Base-by-base conservation (phyloP, 306 rosid species). In the Trifolium dubium region DNA sequence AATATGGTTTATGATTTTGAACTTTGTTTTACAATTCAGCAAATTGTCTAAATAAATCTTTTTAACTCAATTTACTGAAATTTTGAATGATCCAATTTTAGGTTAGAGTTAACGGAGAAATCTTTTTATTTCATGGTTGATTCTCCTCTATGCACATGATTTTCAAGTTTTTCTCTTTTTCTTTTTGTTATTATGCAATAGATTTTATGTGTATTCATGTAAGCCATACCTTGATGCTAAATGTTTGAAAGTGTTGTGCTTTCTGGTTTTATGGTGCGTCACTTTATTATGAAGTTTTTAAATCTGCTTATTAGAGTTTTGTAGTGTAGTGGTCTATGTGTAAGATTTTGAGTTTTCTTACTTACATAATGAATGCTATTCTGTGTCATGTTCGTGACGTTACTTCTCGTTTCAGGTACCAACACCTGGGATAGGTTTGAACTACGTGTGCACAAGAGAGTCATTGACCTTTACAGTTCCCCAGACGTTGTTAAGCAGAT, bases 341-440 rank as follows among this genome's bases (percentile, higher is more conserved):
- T 23, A 23, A 23, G 1, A 23, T 23, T 23, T 1, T 59, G 19
- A 13, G 13, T 31, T 7, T 60, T 30, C 19, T 31, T 32, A 0
- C 8, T 31, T 4, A n/a, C n/a, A n/a, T n/a, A 29, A 6, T 11
- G 63, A 60, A 60, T 13, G 12, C 13, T 60, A 8, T 3, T 18
- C 2, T 54, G 14, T 10, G 12, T 54, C 18, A 5, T 8, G 64
- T 13, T 67, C 2, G 34, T 43, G 51, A 13, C 5, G 2, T 41
- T 61, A 12, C 18, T 15, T 18, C 5, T 79, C 46, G 68, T 54
- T 67, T 56, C 71, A 92, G 98, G 98, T 71, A 92, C 98, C 23
- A 92, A 92, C 85, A 92, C 98, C 13, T 92, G 89, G 88, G 98
- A 92, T 55, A 81, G 96, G 72, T 92, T 92, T 76, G 98, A 92